These are phyloP conservation scores for Tuber indicum DNA, from an alignment of 495 filamentous ascomycete species.

Conservation along the genomic window DNA sequence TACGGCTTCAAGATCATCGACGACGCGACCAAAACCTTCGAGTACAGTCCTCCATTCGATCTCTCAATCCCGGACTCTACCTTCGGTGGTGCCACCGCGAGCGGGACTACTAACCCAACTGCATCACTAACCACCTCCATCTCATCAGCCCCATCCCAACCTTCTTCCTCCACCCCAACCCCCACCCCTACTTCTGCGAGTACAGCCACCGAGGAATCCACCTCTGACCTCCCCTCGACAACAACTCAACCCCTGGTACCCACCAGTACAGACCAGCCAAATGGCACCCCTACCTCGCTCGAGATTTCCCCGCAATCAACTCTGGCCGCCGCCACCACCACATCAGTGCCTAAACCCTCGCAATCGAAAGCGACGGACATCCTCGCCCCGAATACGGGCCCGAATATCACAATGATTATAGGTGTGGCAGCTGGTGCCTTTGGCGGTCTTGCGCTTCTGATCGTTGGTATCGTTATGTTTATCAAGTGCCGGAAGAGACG, in stretches of 20 bases:
- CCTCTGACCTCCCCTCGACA: neutral
- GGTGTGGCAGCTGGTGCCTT: slow-evolving; percentile 6
- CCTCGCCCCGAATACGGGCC: neutral
- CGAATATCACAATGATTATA: slow-evolving; percentile 11
- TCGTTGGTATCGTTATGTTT: slow-evolving; percentile 18
- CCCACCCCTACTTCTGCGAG: neutral
- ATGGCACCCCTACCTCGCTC: neutral
- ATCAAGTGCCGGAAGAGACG: slow-evolving; percentile 19
- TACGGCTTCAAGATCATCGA: slow-evolving; percentile 40
- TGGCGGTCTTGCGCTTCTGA: slow-evolving; percentile 13
- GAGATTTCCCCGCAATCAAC: neutral
- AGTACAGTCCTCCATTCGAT: slow-evolving; percentile 39
- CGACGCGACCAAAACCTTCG: slow-evolving; percentile 31
- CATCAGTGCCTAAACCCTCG: neutral
- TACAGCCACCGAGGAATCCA: neutral
- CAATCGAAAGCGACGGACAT: neutral
- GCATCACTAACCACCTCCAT: neutral
- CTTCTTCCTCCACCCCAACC: neutral
- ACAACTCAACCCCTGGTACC: neutral
- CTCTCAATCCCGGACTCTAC: slow-evolving; percentile 27
- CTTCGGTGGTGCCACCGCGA: slow-evolving; percentile 10
- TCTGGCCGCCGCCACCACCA: slow-evolving; percentile 10
- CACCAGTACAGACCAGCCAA: neutral
- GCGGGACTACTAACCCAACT: neutral
- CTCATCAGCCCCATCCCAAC: neutral